Percentiles rank a stretch among this genome's conserved stretches.
phyloP scores from a whole-genome alignment of 129 eudicot genomes.

The Arctium minus region DNA sequence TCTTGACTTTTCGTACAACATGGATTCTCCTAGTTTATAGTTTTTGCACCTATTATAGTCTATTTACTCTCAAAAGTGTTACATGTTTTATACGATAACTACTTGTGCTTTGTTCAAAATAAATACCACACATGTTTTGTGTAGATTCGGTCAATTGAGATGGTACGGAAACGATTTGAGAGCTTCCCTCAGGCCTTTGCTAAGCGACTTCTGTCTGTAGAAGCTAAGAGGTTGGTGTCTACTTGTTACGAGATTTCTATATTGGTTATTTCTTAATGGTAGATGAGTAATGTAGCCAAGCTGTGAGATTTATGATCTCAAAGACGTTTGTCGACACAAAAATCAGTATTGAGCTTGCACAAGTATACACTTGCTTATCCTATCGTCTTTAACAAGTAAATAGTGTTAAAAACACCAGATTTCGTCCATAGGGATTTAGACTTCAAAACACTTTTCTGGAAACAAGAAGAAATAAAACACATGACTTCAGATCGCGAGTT shows the following conservation, averaged over 20 bases:
- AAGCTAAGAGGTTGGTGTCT: constrained; percentile 49
- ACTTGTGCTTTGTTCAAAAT: constrained; percentile 7
- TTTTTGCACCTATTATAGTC: neutral
- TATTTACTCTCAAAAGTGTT: neutral
- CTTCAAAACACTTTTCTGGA: neutral
- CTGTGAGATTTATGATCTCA: neutral
- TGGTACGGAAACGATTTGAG: constrained; percentile 95
- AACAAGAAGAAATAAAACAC: neutral
- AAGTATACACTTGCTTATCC: neutral
- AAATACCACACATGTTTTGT: constrained; percentile 1
- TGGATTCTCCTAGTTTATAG: neutral
- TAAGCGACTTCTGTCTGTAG: constrained; percentile 71
- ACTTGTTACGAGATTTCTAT: neutral
- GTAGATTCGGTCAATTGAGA: constrained; percentile 93
- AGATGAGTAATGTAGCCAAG: neutral
- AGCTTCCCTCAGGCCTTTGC: constrained; percentile 98
- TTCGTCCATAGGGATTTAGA: neutral
- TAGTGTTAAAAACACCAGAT: neutral
- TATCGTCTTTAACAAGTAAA: neutral
- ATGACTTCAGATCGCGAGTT: neutral
- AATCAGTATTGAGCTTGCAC: neutral
- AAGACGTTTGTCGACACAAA: neutral
- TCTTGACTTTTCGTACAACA: neutral
- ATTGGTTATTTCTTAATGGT: neutral
- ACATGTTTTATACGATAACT: neutral